Conservation (phyloP, 2,329 filamentous ascomycete genomes). For the Botryosphaeria dothidea region DNA sequence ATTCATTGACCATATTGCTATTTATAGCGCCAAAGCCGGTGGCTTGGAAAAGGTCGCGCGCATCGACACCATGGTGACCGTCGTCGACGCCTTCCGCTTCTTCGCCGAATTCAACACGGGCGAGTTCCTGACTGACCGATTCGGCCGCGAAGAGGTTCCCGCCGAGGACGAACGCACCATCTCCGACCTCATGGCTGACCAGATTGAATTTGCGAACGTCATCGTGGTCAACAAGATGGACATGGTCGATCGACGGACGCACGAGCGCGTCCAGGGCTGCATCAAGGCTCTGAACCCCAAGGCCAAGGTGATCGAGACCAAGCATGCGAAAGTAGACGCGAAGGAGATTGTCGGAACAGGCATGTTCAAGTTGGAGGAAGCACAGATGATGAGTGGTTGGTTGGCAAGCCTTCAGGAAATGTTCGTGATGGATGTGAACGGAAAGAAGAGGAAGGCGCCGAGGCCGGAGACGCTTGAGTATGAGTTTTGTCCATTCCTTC, state of each 20-base stretch:
- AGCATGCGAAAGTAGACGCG: conserved; percentile 61
- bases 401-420: conserved; percentile 69
- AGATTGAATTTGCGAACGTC: conserved; percentile 76
- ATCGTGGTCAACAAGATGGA: conserved; percentile 72
- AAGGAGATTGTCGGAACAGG: conserved; percentile 65
- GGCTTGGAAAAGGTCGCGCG: conserved; percentile 66
- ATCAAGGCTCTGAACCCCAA: conserved; percentile 65
- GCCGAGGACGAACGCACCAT: conserved; percentile 72
- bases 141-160: conserved; percentile 59
- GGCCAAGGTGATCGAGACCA: conserved; percentile 64
- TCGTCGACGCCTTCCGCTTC: conserved; percentile 73
- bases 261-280: conserved; percentile 52
- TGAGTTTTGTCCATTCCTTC: conserved; percentile 21
- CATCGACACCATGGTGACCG: conserved; percentile 71
- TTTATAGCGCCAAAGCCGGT: conserved; percentile 53
- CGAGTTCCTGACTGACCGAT: conserved; percentile 66
- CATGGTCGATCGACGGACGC: conserved; percentile 53
- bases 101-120: conserved; percentile 71
- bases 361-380: conserved; percentile 64
- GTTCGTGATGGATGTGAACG: conserved; percentile 59
- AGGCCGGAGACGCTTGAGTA: conserved; percentile 71
- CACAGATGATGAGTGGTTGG: conserved; percentile 68
- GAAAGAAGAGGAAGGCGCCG: conserved; percentile 59
- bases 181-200: conserved; percentile 74
- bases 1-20: too few relatives aligned